Evolutionary conservation across 192 early-diverging fungal genomes (phyloP).

Genomic region (Podila verticillata): DNA sequence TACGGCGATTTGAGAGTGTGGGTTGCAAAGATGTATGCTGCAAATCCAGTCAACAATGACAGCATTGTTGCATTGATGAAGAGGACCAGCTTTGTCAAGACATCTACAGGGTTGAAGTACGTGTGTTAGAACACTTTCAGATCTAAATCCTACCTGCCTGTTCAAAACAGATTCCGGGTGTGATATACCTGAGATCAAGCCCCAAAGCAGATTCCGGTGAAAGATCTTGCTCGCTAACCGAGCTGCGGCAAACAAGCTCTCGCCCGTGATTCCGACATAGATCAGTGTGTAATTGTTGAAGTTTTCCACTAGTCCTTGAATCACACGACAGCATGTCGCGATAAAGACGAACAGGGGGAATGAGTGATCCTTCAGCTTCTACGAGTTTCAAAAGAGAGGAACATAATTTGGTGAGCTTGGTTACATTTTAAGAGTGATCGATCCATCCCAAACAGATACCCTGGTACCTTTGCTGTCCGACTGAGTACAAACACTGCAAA

Average conservation of each 20-base stretch:
- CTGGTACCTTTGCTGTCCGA: slow-evolving; percentile 59
- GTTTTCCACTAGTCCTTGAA: slow-evolving; percentile 58
- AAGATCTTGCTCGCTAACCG: slow-evolving; percentile 74
- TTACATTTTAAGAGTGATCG: not conserved
- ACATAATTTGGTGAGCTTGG: not conserved
- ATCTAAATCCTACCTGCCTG: not conserved
- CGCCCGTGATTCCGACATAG: slow-evolving; percentile 75
- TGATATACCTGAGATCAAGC: slow-evolving; percentile 63
- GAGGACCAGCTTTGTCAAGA: slow-evolving; percentile 65
- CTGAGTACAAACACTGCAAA: slow-evolving; percentile 55
- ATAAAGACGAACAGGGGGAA: slow-evolving; percentile 56
- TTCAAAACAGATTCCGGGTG: not conserved
- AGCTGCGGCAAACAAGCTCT: slow-evolving; percentile 66
- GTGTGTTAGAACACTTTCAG: no score
- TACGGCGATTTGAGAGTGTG: slow-evolving; percentile 65
- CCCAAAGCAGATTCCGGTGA: slow-evolving; percentile 76
- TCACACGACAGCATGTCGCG: slow-evolving; percentile 27
- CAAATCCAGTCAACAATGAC: slow-evolving; percentile 65
- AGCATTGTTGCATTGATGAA: slow-evolving; percentile 67
- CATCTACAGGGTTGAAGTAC: slow-evolving; percentile 35
- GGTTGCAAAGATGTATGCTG: slow-evolving; percentile 66
- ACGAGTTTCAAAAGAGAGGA: slow-evolving; percentile 1
- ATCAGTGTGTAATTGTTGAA: slow-evolving; percentile 77
- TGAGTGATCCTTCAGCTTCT: slow-evolving; percentile 39
- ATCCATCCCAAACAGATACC: not conserved